A percentile compares a stretch with the other conserved stretches of the same genome.
phyloP scores from a whole-genome alignment of 2,329 filamentous ascomycete species.

The Elsinoe arachidis region DNA sequence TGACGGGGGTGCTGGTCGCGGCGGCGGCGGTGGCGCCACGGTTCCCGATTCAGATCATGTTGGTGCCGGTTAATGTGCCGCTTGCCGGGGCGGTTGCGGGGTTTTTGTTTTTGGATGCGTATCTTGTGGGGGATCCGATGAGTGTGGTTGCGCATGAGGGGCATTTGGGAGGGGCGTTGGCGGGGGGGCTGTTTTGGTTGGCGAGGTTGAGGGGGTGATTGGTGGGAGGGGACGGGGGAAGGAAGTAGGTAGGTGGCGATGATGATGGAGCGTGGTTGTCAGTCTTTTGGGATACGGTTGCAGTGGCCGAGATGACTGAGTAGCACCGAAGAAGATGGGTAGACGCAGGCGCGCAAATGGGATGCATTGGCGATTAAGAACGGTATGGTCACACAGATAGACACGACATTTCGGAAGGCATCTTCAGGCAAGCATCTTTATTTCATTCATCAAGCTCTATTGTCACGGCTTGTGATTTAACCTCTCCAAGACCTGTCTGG shows the following conservation, averaged over 20 bases:
- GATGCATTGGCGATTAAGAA: background rate
- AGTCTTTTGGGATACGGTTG: background rate
- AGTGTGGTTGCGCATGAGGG: conserved; percentile 11
- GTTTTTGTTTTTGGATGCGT: conserved; percentile 9
- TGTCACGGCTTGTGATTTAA: too few relatives aligned
- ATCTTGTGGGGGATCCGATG: background rate
- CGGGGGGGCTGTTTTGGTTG: background rate
- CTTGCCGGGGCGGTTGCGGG: conserved; percentile 3
- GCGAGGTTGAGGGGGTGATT: background rate
- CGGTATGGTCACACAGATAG: too few relatives aligned
- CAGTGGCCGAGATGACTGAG: background rate
- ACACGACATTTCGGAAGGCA: too few relatives aligned
- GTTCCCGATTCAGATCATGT: conserved; percentile 11
- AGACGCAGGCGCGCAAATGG: too few relatives aligned
- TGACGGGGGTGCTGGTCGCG: conserved; percentile 7
- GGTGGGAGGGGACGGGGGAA: background rate
- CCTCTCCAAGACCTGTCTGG: too few relatives aligned
- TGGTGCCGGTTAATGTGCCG: conserved; percentile 4
- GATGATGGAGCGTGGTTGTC: background rate
- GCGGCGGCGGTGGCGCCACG: conserved; percentile 1
- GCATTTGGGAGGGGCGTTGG: conserved; percentile 8
- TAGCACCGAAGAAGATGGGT: too few relatives aligned
- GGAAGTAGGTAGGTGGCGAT: background rate
- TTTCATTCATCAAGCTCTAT: too few relatives aligned
- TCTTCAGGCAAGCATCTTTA: too few relatives aligned